Evolutionary conservation across 805 yeast genomes (phyloP).

Genomic region (Lachancea sp.): DNA sequence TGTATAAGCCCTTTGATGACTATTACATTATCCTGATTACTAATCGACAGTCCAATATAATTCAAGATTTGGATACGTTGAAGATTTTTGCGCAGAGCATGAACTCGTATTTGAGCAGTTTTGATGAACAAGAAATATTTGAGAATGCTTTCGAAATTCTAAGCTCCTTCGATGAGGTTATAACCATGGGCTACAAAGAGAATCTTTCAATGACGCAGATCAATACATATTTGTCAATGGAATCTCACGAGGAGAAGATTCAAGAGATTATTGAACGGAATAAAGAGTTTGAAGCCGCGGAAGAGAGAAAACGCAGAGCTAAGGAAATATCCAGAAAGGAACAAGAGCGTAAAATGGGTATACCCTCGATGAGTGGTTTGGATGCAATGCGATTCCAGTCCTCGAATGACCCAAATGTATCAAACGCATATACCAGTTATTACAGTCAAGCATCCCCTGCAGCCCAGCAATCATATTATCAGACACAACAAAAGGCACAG

Average conservation of each 20-base stretch:
- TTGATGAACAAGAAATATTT: constrained; percentile 78
- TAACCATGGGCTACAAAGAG: constrained; percentile 85
- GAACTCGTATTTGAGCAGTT: constrained; percentile 59
- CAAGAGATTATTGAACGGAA: constrained; percentile 96
- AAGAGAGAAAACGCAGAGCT: constrained; percentile 93
- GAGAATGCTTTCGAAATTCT: constrained; percentile 82
- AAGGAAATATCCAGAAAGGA: constrained; percentile 81
- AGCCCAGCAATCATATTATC: constrained; percentile 33
- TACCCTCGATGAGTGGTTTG: constrained; percentile 26
- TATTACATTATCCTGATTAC: constrained; percentile 86
- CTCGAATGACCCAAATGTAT: constrained; percentile 30
- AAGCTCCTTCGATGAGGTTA: constrained; percentile 90
- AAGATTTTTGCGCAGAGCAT: constrained; percentile 79
- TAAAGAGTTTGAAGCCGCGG: constrained; percentile 94
- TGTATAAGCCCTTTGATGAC: constrained; percentile 93
- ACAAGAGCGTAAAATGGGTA: constrained; percentile 34
- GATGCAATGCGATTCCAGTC: constrained; percentile 22
- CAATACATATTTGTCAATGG: constrained; percentile 89
- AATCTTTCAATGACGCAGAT: constrained; percentile 76
- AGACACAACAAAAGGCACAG: constrained; percentile 5
- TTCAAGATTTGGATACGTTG: constrained; percentile 91
- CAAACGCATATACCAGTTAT: constrained; percentile 36
- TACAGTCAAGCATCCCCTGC: constrained; percentile 35
- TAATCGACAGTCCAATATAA: constrained; percentile 81
- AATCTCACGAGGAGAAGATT: constrained; percentile 96